phyloP scores from a whole-genome alignment of 2,329 filamentous ascomycete genomes.

The Rosellinia necatrix region DNA sequence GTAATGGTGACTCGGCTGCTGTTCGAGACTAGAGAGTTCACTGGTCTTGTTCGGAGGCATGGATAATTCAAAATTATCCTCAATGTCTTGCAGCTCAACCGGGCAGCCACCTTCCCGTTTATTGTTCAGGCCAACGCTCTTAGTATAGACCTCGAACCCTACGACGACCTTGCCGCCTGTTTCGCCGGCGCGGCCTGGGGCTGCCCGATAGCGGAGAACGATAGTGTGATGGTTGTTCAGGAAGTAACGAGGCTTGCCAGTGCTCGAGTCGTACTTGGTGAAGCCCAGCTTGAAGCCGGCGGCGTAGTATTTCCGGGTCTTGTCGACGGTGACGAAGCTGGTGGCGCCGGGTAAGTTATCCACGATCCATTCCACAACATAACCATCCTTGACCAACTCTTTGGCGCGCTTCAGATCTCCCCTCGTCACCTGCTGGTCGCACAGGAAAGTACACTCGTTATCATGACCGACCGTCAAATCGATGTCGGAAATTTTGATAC shows the following conservation, averaged over 20 bases:
- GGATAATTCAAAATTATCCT: slow-evolving; percentile 70
- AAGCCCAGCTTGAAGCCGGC: slow-evolving; percentile 89
- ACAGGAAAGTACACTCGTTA: slow-evolving; percentile 72
- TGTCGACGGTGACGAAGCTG: slow-evolving; percentile 85
- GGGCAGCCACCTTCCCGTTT: slow-evolving; percentile 72
- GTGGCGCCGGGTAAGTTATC: slow-evolving; percentile 90
- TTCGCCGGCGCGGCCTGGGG: slow-evolving; percentile 69
- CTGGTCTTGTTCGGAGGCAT: slow-evolving; percentile 67
- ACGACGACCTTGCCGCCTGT: slow-evolving; percentile 79
- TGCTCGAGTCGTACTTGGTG: slow-evolving; percentile 65
- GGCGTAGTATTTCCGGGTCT: slow-evolving; percentile 84
- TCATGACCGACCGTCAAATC: slow-evolving; percentile 79
- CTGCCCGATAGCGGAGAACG: slow-evolving; percentile 76
- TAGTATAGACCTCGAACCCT: slow-evolving; percentile 88
- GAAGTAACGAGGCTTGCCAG: slow-evolving; percentile 68
- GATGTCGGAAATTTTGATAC: slow-evolving; percentile 84
- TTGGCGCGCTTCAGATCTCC: slow-evolving; percentile 69
- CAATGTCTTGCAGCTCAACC: slow-evolving; percentile 64
- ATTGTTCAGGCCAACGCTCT: slow-evolving; percentile 70
- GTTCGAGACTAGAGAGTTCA: slow-evolving; percentile 51
- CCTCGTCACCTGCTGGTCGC: slow-evolving; percentile 68
- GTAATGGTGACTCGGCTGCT: slow-evolving; percentile 63
- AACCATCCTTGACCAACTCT: slow-evolving; percentile 76
- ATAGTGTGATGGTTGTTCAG: slow-evolving; percentile 90
- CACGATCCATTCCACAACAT: slow-evolving; percentile 91